Percentiles rank a stretch among this genome's conserved stretches.
These are phyloP conservation scores for Vitis cinerea DNA, from an alignment of 164 flowering plant species.

Conservation along the genomic window DNA sequence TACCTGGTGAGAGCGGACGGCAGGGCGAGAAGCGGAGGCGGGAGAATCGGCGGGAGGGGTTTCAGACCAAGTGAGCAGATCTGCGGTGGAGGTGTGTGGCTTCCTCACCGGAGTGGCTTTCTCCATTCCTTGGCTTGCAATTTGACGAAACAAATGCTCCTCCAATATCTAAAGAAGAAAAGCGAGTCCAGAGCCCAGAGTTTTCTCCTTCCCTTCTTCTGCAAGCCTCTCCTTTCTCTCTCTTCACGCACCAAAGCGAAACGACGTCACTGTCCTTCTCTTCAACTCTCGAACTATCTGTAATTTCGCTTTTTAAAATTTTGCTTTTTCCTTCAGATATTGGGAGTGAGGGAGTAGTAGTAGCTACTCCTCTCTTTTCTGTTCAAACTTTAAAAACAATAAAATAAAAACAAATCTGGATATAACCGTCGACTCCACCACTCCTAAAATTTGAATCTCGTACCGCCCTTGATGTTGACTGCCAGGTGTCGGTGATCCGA, in stretches of 20 bases:
- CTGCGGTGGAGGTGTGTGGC: constrained; percentile 91
- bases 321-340: not conserved
- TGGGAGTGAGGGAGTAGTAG: not conserved
- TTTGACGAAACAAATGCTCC: not conserved
- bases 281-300: constrained; percentile 17
- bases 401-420: not conserved
- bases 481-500: not conserved
- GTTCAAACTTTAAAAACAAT: not conserved
- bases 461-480: constrained; percentile 1
- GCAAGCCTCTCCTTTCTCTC: not conserved
- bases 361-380: constrained; percentile 3
- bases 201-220: not conserved
- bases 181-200: not conserved
- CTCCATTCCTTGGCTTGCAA: constrained; percentile 46
- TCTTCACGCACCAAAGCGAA: not conserved
- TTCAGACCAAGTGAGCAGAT: constrained; percentile 94
- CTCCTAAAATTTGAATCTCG: constrained; percentile 12
- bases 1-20: constrained; percentile 66
- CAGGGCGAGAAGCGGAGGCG: constrained; percentile 46
- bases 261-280: constrained; percentile 16
- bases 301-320: not conserved
- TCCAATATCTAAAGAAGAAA: not conserved
- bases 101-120: constrained; percentile 80
- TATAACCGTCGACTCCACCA: not conserved
- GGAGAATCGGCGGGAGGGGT: constrained; percentile 47